Evolutionary conservation across 345 rosid species (phyloP).

Genomic region (Gossypium australe): DNA sequence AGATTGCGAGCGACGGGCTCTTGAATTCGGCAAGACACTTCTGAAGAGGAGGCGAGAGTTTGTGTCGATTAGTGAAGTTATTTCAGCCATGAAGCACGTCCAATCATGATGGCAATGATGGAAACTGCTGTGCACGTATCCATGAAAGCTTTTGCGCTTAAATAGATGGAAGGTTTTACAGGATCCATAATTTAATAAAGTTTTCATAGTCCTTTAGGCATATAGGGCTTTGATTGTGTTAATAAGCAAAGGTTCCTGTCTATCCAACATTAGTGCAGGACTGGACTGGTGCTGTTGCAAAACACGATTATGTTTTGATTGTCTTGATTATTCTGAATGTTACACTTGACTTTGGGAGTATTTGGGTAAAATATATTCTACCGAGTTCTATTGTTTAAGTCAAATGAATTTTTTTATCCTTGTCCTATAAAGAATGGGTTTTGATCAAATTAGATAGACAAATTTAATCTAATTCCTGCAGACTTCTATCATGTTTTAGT

Average conservation of each 20-base stretch:
- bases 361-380: no score
- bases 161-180: neutral
- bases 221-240: neutral
- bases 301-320: neutral
- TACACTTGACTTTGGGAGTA: neutral
- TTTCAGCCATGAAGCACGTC: constrained; percentile 41
- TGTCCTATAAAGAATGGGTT: no score
- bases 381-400: no score
- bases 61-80: constrained; percentile 55
- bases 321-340: neutral
- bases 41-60: constrained; percentile 78
- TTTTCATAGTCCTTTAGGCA: neutral
- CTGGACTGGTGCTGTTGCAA: neutral
- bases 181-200: neutral
- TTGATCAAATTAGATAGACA: no score
- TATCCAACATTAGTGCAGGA: neutral
- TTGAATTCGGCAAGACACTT: constrained; percentile 59
- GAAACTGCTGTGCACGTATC: neutral
- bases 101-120: neutral
- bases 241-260: neutral
- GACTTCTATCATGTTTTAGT: no score
- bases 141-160: neutral
- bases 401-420: no score
- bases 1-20: constrained; percentile 65
- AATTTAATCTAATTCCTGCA: no score